phyloP scores from a whole-genome alignment of 73 alveolate species.

The Paramecium octaurelia region DNA sequence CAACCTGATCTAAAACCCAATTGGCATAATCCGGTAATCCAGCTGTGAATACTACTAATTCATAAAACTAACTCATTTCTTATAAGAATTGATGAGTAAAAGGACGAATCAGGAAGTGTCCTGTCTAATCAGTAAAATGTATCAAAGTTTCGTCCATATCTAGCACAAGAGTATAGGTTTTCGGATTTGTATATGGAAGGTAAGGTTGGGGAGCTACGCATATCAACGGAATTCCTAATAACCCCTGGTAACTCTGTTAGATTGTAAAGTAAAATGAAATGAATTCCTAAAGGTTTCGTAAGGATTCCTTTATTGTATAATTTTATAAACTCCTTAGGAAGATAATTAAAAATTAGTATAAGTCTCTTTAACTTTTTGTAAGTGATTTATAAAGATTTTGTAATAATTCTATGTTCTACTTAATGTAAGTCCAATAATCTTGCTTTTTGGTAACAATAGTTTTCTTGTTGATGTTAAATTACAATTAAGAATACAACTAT shows the following conservation, averaged over 20 bases:
- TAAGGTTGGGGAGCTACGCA: conserved; percentile 57
- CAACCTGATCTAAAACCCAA: conserved; percentile 89
- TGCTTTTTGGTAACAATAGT: background rate
- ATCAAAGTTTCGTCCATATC: conserved; percentile 98
- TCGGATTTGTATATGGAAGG: conserved; percentile 28
- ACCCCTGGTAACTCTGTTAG: background rate
- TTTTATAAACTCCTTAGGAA: background rate
- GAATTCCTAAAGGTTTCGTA: background rate
- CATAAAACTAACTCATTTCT: conserved; percentile 90
- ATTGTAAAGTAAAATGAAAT: conserved; percentile 28
- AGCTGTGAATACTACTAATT: conserved; percentile 97
- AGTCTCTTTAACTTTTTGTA: background rate
- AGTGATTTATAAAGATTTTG: background rate
- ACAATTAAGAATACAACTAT: background rate
- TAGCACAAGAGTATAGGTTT: conserved; percentile 82
- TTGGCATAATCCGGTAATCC: conserved; percentile 96
- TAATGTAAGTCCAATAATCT: conserved; percentile 2
- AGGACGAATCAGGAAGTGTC: conserved; percentile 91
- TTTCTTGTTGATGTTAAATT: background rate
- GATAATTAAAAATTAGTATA: background rate
- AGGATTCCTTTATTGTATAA: background rate
- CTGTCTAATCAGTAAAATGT: conserved; percentile 94
- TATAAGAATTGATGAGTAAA: conserved; percentile 83
- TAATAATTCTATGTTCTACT: conserved; percentile 1
- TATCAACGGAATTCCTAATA: conserved; percentile 49